Evolutionary conservation across 2,329 filamentous ascomycete genomes (phyloP), one percentile per base, ranked within the genome.

Genomic region (Pseudogymnoascus sp.): DNA sequence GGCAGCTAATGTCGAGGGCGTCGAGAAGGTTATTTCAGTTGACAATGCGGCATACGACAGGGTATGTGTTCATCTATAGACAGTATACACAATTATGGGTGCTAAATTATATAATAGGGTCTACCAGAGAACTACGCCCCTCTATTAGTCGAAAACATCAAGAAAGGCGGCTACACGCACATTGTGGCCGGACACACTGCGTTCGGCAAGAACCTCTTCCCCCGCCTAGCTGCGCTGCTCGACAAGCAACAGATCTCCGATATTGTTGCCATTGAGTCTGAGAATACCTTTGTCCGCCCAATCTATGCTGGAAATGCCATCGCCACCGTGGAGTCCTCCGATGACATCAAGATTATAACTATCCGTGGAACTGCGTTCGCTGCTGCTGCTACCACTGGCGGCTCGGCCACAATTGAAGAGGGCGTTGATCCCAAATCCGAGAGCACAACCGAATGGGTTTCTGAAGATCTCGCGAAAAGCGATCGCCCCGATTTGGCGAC

Each of bases 271-370:
- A 89, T 99, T 73, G 87, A 97, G 77, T 85, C 85, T 76, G 93
- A 96, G 76, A 93, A 93, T 76, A 97, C 91, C 11, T 99, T 99
- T 72, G 89, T 97, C 63, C 89, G 95, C 64, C 93, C 95, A 28
- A 97, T 99, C 73, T 99, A 99, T 76, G 95, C 95, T 64, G 95
- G 95, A 63, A 99, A 99, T 74, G 95, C 93, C 59, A 96, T 99
- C 73, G 86, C 96, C 36, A 99, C 95, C 9, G 93, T 99, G 65
- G 90, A 97, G 77, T 96, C 92, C 2, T 85, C 84, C 67, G 95
- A 99, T 73, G 74, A 82, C 15, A 85, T 91, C 75, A 99, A 97
- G 79, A 75, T 97, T 62, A 84, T 99, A 71, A 99, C 95, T 36
- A 89, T 97, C 67, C 89, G 95, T 73, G 93, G 92, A 68, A 97